Conservation (phyloP, 1,284 basidiomycete genomes). For the Phellopilus nigrolimitatus region DNA sequence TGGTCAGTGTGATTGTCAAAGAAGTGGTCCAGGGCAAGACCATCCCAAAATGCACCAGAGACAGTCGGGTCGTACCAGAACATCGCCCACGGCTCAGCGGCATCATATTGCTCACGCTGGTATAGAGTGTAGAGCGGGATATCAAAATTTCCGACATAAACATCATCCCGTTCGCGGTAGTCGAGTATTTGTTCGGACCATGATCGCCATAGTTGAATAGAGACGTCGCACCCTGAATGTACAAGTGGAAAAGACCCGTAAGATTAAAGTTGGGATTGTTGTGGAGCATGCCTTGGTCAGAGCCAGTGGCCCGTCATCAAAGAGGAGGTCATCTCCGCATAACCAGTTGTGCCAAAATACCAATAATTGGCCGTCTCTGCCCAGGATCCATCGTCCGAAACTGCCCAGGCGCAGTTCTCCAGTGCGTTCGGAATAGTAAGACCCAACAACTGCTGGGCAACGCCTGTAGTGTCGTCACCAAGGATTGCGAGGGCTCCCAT, state of each 20-base stretch:
- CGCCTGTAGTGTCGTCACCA: constrained; percentile 76
- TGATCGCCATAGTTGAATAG: constrained; percentile 91
- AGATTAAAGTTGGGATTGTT: constrained; percentile 67
- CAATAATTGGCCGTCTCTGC: constrained; percentile 94
- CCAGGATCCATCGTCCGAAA: constrained; percentile 85
- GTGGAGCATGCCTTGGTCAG: constrained; percentile 69
- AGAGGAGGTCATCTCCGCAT: constrained; percentile 87
- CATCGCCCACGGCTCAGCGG: constrained; percentile 89
- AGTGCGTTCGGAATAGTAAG: constrained; percentile 73
- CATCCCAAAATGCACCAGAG: constrained; percentile 89
- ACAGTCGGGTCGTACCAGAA: constrained; percentile 93
- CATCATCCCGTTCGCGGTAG: constrained; percentile 73
- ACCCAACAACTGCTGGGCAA: constrained; percentile 63
- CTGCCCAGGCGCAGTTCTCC: constrained; percentile 69
- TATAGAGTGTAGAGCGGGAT: constrained; percentile 76
- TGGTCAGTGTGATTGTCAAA: constrained; percentile 69
- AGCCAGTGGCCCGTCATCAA: constrained; percentile 85
- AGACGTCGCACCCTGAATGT: constrained; percentile 78
- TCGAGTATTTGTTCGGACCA: constrained; percentile 92
- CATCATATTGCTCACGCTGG: constrained; percentile 90
- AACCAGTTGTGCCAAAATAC: constrained; percentile 92
- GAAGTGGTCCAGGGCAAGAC: constrained; percentile 75
- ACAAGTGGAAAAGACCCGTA: constrained; percentile 91
- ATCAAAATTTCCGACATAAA: constrained; percentile 68
- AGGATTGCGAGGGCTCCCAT: constrained; percentile 89